phyloP scores from a whole-genome alignment of 2,329 filamentous ascomycete species.

The Verticillium longisporum region DNA sequence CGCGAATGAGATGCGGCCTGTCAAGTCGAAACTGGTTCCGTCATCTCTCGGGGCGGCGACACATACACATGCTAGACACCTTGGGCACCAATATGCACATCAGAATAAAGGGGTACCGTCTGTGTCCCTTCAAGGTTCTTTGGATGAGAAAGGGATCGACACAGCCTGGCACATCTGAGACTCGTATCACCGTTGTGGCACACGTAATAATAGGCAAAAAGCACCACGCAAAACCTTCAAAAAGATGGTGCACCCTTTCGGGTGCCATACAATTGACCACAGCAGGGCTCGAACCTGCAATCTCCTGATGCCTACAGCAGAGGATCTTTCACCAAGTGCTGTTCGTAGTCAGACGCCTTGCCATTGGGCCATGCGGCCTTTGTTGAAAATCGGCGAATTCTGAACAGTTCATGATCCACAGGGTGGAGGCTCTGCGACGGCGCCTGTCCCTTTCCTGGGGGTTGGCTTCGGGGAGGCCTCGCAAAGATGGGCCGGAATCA shows the following conservation, averaged over 20 bases:
- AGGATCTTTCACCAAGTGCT: neutral
- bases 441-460: neutral
- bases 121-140: neutral
- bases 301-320: neutral
- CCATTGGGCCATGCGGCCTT: constrained; percentile 25
- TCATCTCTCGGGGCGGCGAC: too few relatives aligned
- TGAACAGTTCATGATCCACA: neutral
- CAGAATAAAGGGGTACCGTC: neutral
- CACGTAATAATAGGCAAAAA: neutral
- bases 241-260: neutral
- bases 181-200: neutral
- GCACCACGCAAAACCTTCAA: neutral
- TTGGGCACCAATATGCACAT: neutral
- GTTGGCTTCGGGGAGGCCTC: neutral
- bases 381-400: neutral
- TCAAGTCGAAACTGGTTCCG: too few relatives aligned
- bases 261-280: neutral
- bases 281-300: neutral
- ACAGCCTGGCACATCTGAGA: neutral
- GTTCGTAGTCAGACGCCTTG: constrained; percentile 37
- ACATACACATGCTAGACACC: neutral
- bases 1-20: too few relatives aligned
- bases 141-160: neutral
- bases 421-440: neutral
- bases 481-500: neutral